Percentiles rank a stretch among this genome's conserved stretches.
These are phyloP conservation scores for Cucurbita ficifolia DNA, from an alignment of 306 rosid species.

Conservation along the genomic window DNA sequence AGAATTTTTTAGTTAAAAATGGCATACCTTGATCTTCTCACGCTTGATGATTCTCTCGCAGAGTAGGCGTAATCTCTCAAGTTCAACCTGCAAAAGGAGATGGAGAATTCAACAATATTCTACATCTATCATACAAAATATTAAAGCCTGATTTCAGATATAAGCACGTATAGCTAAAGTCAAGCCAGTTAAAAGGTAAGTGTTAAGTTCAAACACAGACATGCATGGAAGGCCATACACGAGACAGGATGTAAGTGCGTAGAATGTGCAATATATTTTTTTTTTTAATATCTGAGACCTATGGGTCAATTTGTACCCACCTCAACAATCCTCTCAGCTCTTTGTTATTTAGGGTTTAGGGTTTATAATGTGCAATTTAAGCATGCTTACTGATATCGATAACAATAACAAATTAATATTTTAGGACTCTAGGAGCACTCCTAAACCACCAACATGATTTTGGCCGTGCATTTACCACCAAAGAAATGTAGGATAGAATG, in stretches of 20 bases:
- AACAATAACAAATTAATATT: not conserved
- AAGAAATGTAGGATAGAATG: too few species aligned
- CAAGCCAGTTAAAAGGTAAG: not conserved
- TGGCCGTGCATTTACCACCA: too few species aligned
- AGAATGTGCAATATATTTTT: not conserved
- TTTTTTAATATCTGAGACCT: too few species aligned
- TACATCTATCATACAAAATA: not conserved
- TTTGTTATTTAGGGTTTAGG: too few species aligned
- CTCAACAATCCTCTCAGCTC: not conserved
- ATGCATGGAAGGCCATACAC: not conserved
- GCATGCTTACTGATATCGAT: not conserved
- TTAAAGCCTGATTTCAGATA: not conserved
- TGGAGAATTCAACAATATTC: not conserved
- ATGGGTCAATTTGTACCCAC: too few species aligned
- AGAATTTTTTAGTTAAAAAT: not conserved
- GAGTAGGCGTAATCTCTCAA: conserved; percentile 88
- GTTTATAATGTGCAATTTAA: not conserved
- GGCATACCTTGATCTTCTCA: conserved; percentile 76
- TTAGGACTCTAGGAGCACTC: too few species aligned
- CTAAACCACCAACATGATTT: too few species aligned
- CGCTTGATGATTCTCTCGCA: conserved; percentile 94
- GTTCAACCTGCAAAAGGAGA: conserved; percentile 58
- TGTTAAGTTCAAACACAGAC: not conserved
- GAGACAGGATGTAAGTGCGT: not conserved
- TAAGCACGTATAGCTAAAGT: not conserved